These are phyloP conservation scores for Acacia acuminata DNA, from an alignment of 306 rosid genomes.

Conservation along the genomic window DNA sequence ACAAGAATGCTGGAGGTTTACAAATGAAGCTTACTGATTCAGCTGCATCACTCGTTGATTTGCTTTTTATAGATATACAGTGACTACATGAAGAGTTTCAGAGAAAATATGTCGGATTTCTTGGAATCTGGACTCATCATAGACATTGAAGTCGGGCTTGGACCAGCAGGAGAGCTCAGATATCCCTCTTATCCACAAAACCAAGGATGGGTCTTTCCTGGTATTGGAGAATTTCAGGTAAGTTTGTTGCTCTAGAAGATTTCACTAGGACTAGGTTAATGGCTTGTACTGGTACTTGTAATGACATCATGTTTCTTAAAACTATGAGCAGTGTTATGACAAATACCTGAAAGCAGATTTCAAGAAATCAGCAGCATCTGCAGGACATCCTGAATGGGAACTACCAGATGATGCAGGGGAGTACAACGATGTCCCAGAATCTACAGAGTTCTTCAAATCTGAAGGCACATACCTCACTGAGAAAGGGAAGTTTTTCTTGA, in stretches of 20 bases:
- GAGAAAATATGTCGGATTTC: conserved; percentile 69
- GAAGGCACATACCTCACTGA: conserved; percentile 71
- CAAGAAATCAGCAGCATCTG: conserved; percentile 60
- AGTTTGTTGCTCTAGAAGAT: conserved; percentile 12
- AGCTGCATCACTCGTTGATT: background rate
- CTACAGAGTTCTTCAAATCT: conserved; percentile 64
- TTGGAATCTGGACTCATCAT: conserved; percentile 53
- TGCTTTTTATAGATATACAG: conserved; percentile 55
- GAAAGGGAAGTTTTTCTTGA: conserved; percentile 73
- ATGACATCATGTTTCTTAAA: conserved; percentile 7
- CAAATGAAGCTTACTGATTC: background rate
- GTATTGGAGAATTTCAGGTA: conserved; percentile 97
- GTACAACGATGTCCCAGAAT: conserved; percentile 72
- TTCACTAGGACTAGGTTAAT: background rate
- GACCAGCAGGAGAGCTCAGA: conserved; percentile 91
- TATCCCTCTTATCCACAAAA: conserved; percentile 81
- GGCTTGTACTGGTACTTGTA: background rate
- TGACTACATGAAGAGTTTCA: conserved; percentile 84
- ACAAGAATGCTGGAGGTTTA: background rate
- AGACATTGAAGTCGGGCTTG: conserved; percentile 87
- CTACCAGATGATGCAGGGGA: conserved; percentile 56
- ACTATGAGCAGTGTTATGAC: conserved; percentile 73
- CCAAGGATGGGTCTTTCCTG: conserved; percentile 86
- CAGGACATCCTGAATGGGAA: conserved; percentile 81
- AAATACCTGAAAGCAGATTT: conserved; percentile 69